phyloP scores from a whole-genome alignment of 768 basidiomycete genomes.

The Pleurotus platypus region DNA sequence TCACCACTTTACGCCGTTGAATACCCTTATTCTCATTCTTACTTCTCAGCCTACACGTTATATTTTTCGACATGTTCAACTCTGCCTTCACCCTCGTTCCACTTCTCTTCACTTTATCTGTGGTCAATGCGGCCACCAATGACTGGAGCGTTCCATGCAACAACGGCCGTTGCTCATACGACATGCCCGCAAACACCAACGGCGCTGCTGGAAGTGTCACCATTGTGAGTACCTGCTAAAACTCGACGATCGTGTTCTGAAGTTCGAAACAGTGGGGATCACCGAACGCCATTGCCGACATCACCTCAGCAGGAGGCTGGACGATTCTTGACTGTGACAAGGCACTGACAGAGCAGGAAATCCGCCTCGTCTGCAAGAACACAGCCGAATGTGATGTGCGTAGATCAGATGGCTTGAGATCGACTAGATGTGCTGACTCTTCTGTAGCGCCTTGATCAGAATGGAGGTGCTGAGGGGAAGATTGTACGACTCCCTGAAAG shows the following conservation, averaged over 20 bases:
- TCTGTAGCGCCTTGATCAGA: constrained; percentile 33
- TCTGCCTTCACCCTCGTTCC: constrained; percentile 2
- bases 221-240: constrained; percentile 7
- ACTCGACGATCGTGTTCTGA: not conserved
- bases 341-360: not conserved
- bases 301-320: constrained; percentile 2
- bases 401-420: constrained; percentile 20
- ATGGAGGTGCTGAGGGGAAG: constrained; percentile 44
- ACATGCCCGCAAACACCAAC: constrained; percentile 1
- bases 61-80: not conserved
- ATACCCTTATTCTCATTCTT: not conserved
- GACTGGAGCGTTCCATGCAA: not conserved
- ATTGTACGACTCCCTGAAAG: constrained; percentile 52
- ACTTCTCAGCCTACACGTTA: not conserved
- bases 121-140: not conserved
- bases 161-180: constrained; percentile 13
- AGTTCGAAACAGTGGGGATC: not conserved
- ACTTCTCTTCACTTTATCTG: not conserved
- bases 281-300: constrained; percentile 1
- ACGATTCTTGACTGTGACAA: not conserved
- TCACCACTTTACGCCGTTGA: not conserved
- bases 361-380: constrained; percentile 11
- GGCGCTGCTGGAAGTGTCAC: constrained; percentile 3
- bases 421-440: constrained; percentile 34
- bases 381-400: constrained; percentile 23